phyloP scores from a whole-genome alignment of 495 filamentous ascomycete species.

The Neurospora cerealis region DNA sequence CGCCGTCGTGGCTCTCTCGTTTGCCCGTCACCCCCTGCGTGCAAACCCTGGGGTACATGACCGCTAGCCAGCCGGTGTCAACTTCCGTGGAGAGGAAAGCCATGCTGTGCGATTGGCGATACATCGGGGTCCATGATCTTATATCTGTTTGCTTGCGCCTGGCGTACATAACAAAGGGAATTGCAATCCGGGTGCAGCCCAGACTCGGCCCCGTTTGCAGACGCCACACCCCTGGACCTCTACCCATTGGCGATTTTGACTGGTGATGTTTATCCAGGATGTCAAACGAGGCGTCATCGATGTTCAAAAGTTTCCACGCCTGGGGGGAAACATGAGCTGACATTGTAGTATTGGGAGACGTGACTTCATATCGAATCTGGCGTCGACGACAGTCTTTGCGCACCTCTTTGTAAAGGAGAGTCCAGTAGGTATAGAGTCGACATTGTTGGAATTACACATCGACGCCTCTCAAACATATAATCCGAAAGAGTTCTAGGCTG shows the following conservation, averaged over 20 bases:
- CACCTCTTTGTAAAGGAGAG: neutral
- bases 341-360: neutral
- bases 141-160: neutral
- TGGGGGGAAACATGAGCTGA: neutral
- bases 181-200: neutral
- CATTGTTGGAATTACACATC: neutral
- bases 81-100: neutral
- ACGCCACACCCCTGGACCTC: neutral
- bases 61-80: neutral
- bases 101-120: neutral
- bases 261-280: neutral
- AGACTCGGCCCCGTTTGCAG: neutral
- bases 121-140: neutral
- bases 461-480: neutral
- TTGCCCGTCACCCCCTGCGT: neutral
- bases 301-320: neutral
- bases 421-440: neutral
- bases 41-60: neutral
- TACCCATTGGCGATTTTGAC: neutral
- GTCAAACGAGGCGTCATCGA: neutral
- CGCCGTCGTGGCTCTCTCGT: neutral
- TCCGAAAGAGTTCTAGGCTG: neutral
- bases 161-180: neutral
- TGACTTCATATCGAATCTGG: neutral
- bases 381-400: neutral